phyloP scores from a whole-genome alignment of 768 basidiomycete species.

The Mycena rosella region DNA sequence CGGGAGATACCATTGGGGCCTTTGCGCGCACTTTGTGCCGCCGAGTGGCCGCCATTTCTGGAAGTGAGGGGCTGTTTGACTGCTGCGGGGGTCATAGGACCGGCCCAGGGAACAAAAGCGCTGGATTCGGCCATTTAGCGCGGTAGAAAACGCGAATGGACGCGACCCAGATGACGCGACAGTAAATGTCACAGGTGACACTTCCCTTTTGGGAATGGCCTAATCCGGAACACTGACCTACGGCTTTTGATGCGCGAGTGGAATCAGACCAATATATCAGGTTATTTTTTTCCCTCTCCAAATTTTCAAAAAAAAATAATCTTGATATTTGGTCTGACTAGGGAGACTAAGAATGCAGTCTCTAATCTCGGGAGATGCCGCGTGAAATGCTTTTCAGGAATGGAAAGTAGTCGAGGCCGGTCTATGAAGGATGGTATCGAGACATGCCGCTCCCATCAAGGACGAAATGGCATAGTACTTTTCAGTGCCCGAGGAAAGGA shows the following conservation, averaged over 20 bases:
- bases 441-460: no score
- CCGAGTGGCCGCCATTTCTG: not conserved
- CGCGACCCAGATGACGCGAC: not conserved
- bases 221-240: conserved; percentile 4
- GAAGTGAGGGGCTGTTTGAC: not conserved
- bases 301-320: not conserved
- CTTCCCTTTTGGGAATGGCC: not conserved
- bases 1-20: not conserved
- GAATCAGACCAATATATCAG: conserved; percentile 14
- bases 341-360: conserved; percentile 25
- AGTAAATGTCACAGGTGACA: not conserved
- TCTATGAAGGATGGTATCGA: no score
- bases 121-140: not conserved
- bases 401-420: no score
- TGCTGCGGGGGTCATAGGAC: not conserved
- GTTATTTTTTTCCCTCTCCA: conserved; percentile 6
- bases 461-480: no score
- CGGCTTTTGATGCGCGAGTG: conserved; percentile 20
- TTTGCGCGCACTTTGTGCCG: not conserved
- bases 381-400: no score
- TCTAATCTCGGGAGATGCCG: no score
- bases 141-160: not conserved
- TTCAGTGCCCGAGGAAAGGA: no score
- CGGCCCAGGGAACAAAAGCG: not conserved
- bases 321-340: conserved; percentile 14